Evolutionary conservation across 2,329 filamentous ascomycete genomes (phyloP).

Genomic region (Coniochaeta hoffmannii): DNA sequence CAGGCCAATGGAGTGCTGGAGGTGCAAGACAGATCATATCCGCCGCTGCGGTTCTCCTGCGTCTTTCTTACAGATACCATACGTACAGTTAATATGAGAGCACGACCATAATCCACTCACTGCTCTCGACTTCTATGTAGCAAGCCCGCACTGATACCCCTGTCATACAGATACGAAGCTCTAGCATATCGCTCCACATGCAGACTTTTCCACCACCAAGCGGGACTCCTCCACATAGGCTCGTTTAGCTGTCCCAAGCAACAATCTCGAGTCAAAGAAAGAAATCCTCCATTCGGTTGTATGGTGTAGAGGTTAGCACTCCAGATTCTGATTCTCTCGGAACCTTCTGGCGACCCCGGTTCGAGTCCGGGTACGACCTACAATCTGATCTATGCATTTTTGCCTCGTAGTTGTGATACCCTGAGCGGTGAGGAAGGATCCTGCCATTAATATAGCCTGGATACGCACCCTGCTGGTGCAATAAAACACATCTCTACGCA

Average conservation of each 20-base stretch:
- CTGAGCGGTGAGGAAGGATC: not conserved
- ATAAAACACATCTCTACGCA: not conserved
- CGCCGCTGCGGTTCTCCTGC: not conserved
- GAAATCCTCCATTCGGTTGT: not conserved
- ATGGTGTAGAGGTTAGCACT: not conserved
- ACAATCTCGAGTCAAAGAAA: not conserved
- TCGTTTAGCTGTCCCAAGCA: not conserved
- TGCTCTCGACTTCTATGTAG: too few relatives aligned
- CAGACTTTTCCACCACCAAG: not conserved
- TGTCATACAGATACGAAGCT: too few relatives aligned
- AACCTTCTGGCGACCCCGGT: not conserved
- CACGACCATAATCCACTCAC: too few relatives aligned
- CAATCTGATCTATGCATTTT: conserved; percentile 6
- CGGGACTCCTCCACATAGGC: not conserved
- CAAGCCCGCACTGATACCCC: too few relatives aligned
- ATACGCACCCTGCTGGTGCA: too few relatives aligned
- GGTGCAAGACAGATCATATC: not conserved
- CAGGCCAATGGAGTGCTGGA: not conserved
- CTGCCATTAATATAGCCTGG: too few relatives aligned
- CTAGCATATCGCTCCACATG: not conserved
- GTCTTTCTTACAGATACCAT: not conserved
- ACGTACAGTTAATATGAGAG: not conserved
- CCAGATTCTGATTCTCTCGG: not conserved
- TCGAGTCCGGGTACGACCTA: not conserved
- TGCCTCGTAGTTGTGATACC: not conserved